Evolutionary conservation across 352 stramenopile species (phyloP).

Genomic region (Phytophthora parvispora): DNA sequence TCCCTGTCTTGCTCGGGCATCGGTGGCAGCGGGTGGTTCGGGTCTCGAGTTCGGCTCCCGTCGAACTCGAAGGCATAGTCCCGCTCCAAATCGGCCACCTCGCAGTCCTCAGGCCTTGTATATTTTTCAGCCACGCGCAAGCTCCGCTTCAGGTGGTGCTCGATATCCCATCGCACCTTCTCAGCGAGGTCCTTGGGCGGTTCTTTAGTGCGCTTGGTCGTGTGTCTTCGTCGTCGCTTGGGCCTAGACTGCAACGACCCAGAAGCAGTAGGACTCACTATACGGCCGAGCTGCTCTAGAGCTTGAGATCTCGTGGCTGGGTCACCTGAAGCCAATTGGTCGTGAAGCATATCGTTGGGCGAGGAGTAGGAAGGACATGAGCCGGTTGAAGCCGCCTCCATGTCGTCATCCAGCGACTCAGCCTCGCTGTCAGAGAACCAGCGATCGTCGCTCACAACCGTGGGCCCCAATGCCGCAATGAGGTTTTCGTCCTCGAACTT

Average conservation of each 20-base stretch:
- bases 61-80: slow-evolving; percentile 60
- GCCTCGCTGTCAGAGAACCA: slow-evolving; percentile 39
- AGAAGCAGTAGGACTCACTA: slow-evolving; percentile 30
- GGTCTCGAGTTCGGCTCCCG: slow-evolving; percentile 31
- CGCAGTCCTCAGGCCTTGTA: slow-evolving; percentile 22
- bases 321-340: slow-evolving; percentile 46
- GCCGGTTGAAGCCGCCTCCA: slow-evolving; percentile 24
- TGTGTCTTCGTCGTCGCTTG: slow-evolving; percentile 19
- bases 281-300: slow-evolving; percentile 42
- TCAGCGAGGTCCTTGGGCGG: slow-evolving; percentile 31
- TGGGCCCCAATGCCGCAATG: slow-evolving; percentile 46
- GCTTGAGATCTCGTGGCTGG: slow-evolving; percentile 41
- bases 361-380: slow-evolving; percentile 5
- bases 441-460: slow-evolving; percentile 45
- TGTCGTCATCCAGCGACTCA: slow-evolving; percentile 23
- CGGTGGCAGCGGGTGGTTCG: slow-evolving; percentile 50
- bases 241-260: slow-evolving; percentile 4
- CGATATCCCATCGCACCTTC: slow-evolving; percentile 41
- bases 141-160: slow-evolving; percentile 47
- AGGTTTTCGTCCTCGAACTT: slow-evolving; percentile 64
- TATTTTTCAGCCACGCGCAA: slow-evolving; percentile 42
- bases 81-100: slow-evolving; percentile 35
- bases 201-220: slow-evolving; percentile 1
- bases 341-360: slow-evolving; percentile 21
- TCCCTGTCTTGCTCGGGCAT: slow-evolving; percentile 42